Base-by-base conservation (phyloP, 495 filamentous ascomycete genomes). In the Penicillium riverlandense region DNA sequence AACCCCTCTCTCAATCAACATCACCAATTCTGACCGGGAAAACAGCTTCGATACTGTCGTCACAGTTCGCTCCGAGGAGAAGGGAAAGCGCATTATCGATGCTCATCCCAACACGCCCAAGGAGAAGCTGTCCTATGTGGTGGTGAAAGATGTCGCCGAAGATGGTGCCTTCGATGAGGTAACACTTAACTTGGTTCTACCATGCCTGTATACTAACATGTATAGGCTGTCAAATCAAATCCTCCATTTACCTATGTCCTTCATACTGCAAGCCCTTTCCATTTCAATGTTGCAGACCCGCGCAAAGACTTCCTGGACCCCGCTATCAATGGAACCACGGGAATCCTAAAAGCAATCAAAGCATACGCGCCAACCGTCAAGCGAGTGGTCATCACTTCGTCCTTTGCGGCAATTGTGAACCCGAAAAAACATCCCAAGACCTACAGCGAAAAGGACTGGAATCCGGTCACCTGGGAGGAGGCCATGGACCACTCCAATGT, bases 181-280 rank as follows among this genome's bases (percentile, higher is more conserved):
- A 22, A 22, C 22, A 22, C 4, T 22, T 3, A 4, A 22, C 22
- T 22, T 6, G 3, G 22, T 22, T 22, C 6, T 22, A 22, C 6
- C 22, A 22, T 22, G 2, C 4, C 22, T 22, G 4, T 2, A 22
- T 22, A 22, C 22, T 22, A 22, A 22, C 22, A 3, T 22, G 22
- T 22, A 41, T 27, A 72, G 69, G 69, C 86, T 11, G 79, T 89
- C 44, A 78, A 79, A 61, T 79, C 74, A 11, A 65, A 78, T 38
- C 85, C 86, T 1, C 85, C 82, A 3, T 82, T 96, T 47, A 90
- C 91, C 47, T 83, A 80, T 48, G 88, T 97, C 16, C 70, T 96
- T 38, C 90, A 97, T 63, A 95, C 88, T 1, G 90, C 91, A 2
- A 85, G 80, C 10, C 89, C 90, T 4, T 95, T 94, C 68, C 86